Evolutionary conservation across 768 basidiomycete species (phyloP).

Genomic region (Mycena galopus): DNA sequence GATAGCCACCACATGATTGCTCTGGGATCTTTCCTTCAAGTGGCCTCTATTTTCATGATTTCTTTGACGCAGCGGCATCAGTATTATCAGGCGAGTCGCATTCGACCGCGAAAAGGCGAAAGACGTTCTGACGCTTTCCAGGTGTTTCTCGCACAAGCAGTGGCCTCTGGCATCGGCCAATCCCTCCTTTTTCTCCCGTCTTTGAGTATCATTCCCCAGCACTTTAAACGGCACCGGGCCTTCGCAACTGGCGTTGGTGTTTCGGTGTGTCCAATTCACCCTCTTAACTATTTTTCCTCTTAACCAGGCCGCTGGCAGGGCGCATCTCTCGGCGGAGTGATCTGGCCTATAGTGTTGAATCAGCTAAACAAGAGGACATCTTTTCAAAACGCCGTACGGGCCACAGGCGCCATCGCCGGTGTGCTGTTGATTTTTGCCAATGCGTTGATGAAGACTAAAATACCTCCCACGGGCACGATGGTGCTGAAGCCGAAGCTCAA

Average conservation of each 20-base stretch:
- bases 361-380: slow-evolving; percentile 24
- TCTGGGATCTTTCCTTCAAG: slow-evolving; percentile 27
- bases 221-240: slow-evolving; percentile 27
- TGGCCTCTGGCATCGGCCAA: slow-evolving; percentile 27
- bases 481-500: slow-evolving; percentile 24
- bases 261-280: slow-evolving; percentile 13
- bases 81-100: slow-evolving; percentile 27
- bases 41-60: slow-evolving; percentile 29
- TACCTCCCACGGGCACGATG: slow-evolving; percentile 10
- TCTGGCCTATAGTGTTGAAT: slow-evolving; percentile 31
- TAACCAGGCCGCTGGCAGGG: neutral
- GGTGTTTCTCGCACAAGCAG: slow-evolving; percentile 30
- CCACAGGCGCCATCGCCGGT: slow-evolving; percentile 22
- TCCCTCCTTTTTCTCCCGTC: slow-evolving; percentile 28
- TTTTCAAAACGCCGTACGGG: slow-evolving; percentile 24
- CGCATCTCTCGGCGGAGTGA: slow-evolving; percentile 28
- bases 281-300: neutral
- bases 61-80: slow-evolving; percentile 24
- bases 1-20: slow-evolving; percentile 30
- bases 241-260: slow-evolving; percentile 28
- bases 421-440: slow-evolving; percentile 18
- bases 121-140: neutral
- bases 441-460: slow-evolving; percentile 24
- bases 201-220: slow-evolving; percentile 27
- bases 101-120: neutral